Base-by-base conservation (phyloP, 2,329 filamentous ascomycete species). In the Colletotrichum filicis region DNA sequence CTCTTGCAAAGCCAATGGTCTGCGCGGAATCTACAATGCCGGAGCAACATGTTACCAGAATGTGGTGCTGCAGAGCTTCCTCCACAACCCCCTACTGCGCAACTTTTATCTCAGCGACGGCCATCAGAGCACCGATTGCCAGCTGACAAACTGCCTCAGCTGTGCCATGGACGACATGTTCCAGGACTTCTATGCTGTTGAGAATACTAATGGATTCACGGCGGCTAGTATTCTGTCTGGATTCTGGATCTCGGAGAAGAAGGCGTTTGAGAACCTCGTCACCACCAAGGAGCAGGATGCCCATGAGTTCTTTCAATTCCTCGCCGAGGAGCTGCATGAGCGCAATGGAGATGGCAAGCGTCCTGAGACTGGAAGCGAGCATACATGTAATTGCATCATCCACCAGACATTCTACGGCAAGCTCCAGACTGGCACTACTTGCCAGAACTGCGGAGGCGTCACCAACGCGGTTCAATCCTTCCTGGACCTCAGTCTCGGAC, bases 1-100 rank as follows among this genome's bases (percentile, higher is more conserved):
- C 7, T 93, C 95, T 14, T 98, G 96, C 80, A 92, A 94, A 69
- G 95, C 95, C 22, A 95, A 93, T 76, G 96, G 97, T 11, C 90
- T 98, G 52, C 92, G 97, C 46, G 96, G 96, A 37, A 93, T 99
- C 74, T 98, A 97, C 83, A 99, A 98, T 79, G 96, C 98, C 81
- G 97, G 96, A n/a, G 95, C 97, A 71, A 98, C 97, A 12, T 99
- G 96, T 85, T 99, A 98, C 83, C 96, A 98, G 88, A 97, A 97
- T 78, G 96, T 98, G 35, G 95, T 98, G 60, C 87, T 99, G 19
- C 97, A 98, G 82, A 95, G 93, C 69, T 92, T 99, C 77, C 90
- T 98, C 67, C 96, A 98, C 84, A 98, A 98, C 79, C 96, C 96
- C 0, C 89, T 98, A 57, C 89, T 99, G 35, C 92, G 94, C 73